Percentiles rank a stretch among this genome's conserved stretches.
Evolutionary conservation across 257 asterid species (phyloP).

Genomic region (Apocynum venetum): DNA sequence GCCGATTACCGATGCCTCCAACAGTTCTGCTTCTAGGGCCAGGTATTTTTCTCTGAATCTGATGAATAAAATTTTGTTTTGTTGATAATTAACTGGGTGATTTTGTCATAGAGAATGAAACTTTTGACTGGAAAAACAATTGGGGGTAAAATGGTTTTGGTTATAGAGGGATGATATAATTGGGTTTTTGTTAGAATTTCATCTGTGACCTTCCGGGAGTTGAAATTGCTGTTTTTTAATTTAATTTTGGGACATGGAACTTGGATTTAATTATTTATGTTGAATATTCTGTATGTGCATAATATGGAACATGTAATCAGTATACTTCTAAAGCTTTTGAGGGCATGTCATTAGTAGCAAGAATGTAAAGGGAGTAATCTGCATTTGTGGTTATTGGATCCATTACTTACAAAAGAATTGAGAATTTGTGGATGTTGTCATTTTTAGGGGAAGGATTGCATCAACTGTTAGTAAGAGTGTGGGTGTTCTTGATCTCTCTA

Average conservation of each 20-base stretch:
- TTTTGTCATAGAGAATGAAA: background rate
- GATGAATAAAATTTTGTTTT: constrained; percentile 7
- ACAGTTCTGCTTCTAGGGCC: constrained; percentile 52
- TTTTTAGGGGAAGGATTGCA: constrained; percentile 45
- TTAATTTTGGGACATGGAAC: background rate
- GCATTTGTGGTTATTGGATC: background rate
- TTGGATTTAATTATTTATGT: background rate
- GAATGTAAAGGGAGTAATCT: background rate
- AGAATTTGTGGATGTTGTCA: background rate
- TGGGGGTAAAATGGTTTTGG: background rate
- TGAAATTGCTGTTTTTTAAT: background rate
- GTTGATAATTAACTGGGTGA: background rate
- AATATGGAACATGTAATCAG: background rate
- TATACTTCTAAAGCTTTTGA: background rate
- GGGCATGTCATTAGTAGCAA: background rate
- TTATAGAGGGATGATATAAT: background rate
- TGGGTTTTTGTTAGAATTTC: background rate
- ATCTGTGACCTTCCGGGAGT: background rate
- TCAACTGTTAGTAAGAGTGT: constrained; percentile 75
- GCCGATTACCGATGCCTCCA: constrained; percentile 51
- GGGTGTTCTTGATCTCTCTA: constrained; percentile 64
- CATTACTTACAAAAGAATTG: background rate
- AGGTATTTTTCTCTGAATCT: constrained; percentile 7
- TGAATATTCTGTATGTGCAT: background rate
- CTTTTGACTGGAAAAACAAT: background rate